phyloP scores from a whole-genome alignment of 768 basidiomycete species.

The Kockovaella imperatae region DNA sequence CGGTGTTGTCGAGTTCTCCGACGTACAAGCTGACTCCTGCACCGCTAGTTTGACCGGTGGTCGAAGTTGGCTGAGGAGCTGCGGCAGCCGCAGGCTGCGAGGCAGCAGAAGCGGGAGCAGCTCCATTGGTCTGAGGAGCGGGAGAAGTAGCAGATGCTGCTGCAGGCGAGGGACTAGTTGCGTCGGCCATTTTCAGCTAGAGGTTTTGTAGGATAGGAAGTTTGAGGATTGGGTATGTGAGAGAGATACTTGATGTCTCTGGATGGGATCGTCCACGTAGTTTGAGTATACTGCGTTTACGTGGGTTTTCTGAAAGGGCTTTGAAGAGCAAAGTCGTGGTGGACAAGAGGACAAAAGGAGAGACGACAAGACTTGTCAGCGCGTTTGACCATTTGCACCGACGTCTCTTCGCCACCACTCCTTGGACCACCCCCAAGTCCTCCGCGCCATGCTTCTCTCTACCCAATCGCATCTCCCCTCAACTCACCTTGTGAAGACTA shows the following conservation, averaged over 20 bases:
- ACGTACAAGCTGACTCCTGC: slow-evolving; percentile 75
- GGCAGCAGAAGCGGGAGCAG: slow-evolving; percentile 25
- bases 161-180: slow-evolving; percentile 20
- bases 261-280: slow-evolving; percentile 40
- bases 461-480: not conserved
- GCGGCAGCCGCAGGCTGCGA: slow-evolving; percentile 18
- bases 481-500: not conserved
- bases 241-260: slow-evolving; percentile 3
- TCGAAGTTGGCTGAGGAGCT: slow-evolving; percentile 17
- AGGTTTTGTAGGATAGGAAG: slow-evolving; percentile 3
- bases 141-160: slow-evolving; percentile 3
- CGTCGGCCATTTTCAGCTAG: slow-evolving; percentile 8
- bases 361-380: not conserved
- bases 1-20: slow-evolving; percentile 94
- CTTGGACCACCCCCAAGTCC: too few relatives aligned
- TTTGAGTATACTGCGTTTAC: slow-evolving; percentile 28
- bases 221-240: slow-evolving; percentile 9
- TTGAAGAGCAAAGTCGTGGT: not conserved
- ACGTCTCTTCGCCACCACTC: too few relatives aligned
- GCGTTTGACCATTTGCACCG: too few relatives aligned
- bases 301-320: slow-evolving; percentile 35
- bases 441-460: too few relatives aligned
- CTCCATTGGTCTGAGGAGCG: slow-evolving; percentile 2
- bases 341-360: too few relatives aligned
- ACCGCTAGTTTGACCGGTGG: slow-evolving; percentile 16